Conservation (phyloP, 345 rosid species). For the Cardiospermum halicacabum region DNA sequence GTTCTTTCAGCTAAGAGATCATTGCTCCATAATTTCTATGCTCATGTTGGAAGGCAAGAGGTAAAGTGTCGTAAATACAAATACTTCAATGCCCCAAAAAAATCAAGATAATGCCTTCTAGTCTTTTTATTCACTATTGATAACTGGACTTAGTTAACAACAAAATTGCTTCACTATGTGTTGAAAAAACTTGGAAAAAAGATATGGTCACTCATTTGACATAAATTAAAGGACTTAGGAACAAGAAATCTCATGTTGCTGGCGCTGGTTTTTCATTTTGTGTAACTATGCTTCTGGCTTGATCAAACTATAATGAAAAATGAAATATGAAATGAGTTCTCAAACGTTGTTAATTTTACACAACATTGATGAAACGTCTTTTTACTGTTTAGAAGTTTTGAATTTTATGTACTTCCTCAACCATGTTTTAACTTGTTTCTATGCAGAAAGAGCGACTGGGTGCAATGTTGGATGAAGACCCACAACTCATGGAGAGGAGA, state of each 20-base stretch:
- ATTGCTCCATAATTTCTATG: conserved; percentile 77
- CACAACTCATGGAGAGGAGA: conserved; percentile 90
- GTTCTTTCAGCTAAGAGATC: conserved; percentile 92
- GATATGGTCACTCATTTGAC: no score
- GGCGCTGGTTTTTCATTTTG: background rate
- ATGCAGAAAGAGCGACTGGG: conserved; percentile 88
- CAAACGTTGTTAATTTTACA: no score
- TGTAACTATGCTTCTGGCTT: background rate
- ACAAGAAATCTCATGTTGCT: background rate
- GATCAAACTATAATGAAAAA: no score
- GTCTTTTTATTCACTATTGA: background rate
- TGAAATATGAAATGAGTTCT: no score
- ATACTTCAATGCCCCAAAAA: background rate
- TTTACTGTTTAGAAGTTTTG: no score
- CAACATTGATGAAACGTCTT: no score
- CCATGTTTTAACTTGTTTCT: background rate
- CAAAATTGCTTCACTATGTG: no score
- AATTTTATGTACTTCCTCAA: no score
- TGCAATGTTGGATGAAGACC: conserved; percentile 95
- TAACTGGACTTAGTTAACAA: no score
- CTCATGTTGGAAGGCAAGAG: conserved; percentile 91
- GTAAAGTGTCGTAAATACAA: conserved; percentile 31
- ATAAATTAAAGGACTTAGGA: background rate
- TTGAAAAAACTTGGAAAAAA: no score
- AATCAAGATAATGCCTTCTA: background rate